These are phyloP conservation scores for Taphrina communis DNA, from an alignment of 1,139 yeast genomes.

Conservation along the genomic window DNA sequence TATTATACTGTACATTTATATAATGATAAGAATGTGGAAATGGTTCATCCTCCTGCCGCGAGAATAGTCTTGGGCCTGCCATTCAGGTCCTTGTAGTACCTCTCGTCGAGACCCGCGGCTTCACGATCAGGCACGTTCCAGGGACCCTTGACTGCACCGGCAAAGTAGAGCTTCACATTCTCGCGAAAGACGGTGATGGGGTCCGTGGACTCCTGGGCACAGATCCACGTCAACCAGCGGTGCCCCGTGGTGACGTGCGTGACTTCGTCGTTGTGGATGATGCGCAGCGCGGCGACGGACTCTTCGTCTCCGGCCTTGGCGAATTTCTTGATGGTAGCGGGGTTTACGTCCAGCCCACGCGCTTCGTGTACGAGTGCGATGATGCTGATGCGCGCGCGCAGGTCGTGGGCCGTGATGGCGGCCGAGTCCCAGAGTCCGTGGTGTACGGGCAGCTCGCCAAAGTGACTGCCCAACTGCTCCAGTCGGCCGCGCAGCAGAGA, in stretches of 20 bases:
- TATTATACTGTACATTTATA: not conserved
- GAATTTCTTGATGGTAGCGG: slow-evolving; percentile 37
- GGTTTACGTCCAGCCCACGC: slow-evolving; percentile 34
- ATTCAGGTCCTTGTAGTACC: slow-evolving; percentile 19
- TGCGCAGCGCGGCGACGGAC: slow-evolving; percentile 19
- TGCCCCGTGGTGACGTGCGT: slow-evolving; percentile 37
- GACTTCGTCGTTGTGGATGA: slow-evolving; percentile 36
- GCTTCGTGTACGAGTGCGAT: slow-evolving; percentile 37
- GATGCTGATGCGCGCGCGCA: slow-evolving; percentile 35
- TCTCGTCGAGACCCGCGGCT: slow-evolving; percentile 20
- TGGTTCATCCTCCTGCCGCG: slow-evolving; percentile 19
- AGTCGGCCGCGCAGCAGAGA: slow-evolving; percentile 36
- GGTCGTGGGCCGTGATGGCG: slow-evolving; percentile 21
- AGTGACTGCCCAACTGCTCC: slow-evolving; percentile 31
- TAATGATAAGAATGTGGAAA: not conserved
- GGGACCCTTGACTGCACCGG: slow-evolving; percentile 36
- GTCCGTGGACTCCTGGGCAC: slow-evolving; percentile 27
- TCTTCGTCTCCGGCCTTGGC: slow-evolving; percentile 35
- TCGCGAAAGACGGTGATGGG: slow-evolving; percentile 26
- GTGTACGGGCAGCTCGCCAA: slow-evolving; percentile 35
- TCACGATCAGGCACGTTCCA: slow-evolving; percentile 22
- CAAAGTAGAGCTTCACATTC: slow-evolving; percentile 31
- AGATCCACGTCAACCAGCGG: slow-evolving; percentile 36
- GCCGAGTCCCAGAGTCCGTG: slow-evolving; percentile 38
- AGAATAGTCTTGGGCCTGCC: slow-evolving; percentile 31